Evolutionary conservation across 2,329 filamentous ascomycete species (phyloP).

Genomic region (Mycosphaerelloides madeirae): DNA sequence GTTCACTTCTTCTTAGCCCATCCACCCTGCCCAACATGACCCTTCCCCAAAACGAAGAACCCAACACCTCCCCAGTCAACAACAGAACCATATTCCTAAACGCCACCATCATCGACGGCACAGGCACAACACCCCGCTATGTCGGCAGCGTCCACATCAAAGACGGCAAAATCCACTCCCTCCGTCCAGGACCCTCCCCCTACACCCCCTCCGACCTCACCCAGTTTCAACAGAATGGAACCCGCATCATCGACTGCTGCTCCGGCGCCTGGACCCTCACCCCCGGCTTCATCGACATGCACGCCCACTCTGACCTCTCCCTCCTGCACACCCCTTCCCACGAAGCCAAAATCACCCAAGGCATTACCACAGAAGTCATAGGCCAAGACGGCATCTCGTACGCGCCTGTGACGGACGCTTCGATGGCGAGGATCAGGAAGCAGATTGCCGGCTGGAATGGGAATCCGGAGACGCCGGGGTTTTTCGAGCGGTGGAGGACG

Average conservation of each 20-base stretch:
- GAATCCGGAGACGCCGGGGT: slow-evolving; percentile 22
- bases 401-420: slow-evolving; percentile 21
- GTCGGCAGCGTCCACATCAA: slow-evolving; percentile 19
- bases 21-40: not conserved
- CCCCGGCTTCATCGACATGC: slow-evolving; percentile 31
- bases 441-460: slow-evolving; percentile 31
- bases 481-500: slow-evolving; percentile 26
- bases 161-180: slow-evolving; percentile 18
- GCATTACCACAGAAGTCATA: slow-evolving; percentile 28
- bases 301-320: slow-evolving; percentile 29
- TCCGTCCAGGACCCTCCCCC: slow-evolving; percentile 5
- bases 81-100: slow-evolving; percentile 19
- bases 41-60: no score
- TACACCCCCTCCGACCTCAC: slow-evolving; percentile 1
- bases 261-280: slow-evolving; percentile 23
- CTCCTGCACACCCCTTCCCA: slow-evolving; percentile 26
- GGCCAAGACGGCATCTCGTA: slow-evolving; percentile 30
- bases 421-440: slow-evolving; percentile 20
- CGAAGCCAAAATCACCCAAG: slow-evolving; percentile 27
- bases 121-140: slow-evolving; percentile 18
- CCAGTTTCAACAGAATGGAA: not conserved
- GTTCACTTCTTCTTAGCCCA: no score
- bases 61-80: not conserved
- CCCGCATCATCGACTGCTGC: slow-evolving; percentile 24
- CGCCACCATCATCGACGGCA: slow-evolving; percentile 24